phyloP scores from a whole-genome alignment of 2,329 filamentous ascomycete species.

The Diplodia sapinea region DNA sequence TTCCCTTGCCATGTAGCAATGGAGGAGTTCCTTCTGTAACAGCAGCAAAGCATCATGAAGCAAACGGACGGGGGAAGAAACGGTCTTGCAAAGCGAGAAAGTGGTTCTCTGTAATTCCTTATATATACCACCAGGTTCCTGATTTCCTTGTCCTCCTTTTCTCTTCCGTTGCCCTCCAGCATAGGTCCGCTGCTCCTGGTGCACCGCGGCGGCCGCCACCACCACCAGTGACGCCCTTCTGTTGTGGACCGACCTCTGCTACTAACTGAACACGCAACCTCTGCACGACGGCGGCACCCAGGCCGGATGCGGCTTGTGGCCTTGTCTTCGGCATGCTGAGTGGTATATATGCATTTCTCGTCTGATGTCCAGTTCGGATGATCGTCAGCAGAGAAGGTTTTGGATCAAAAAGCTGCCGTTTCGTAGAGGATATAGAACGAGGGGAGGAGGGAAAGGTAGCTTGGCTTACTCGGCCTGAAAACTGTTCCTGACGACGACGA shows the following conservation, averaged over 20 bases:
- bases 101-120: neutral
- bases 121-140: neutral
- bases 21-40: neutral
- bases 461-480: neutral
- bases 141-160: neutral
- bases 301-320: slow-evolving; percentile 9
- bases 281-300: slow-evolving; percentile 15
- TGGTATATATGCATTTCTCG: slow-evolving; percentile 4
- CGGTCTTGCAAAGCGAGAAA: neutral
- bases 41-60: neutral
- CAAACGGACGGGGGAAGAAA: neutral
- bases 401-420: too few species aligned
- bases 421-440: neutral
- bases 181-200: neutral
- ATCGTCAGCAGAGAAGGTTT: too few species aligned
- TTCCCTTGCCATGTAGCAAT: neutral
- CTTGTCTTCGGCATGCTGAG: neutral
- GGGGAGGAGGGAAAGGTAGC: too few species aligned
- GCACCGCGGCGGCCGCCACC: neutral
- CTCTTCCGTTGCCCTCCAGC: neutral
- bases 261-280: neutral
- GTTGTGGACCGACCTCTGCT: neutral
- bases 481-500: neutral
- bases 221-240: neutral
- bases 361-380: neutral